These are phyloP conservation scores for Ceratocystiopsis sp. DNA, from an alignment of 2,329 filamentous ascomycete species.

Conservation along the genomic window DNA sequence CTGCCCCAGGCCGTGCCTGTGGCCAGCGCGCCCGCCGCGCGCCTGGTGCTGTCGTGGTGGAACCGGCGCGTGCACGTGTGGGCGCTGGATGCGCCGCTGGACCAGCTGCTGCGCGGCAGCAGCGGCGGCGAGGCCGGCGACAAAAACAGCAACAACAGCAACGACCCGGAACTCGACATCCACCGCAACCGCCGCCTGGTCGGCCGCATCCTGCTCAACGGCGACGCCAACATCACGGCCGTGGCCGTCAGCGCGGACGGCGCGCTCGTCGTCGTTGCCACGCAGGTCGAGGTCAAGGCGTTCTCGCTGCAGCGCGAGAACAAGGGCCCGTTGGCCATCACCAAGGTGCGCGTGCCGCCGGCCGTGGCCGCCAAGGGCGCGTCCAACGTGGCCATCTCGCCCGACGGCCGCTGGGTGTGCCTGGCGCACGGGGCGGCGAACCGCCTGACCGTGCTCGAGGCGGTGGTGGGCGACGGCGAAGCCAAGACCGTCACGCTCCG, in stretches of 20 bases:
- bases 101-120: constrained; percentile 25
- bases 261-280: constrained; percentile 58
- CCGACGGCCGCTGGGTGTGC: constrained; percentile 52
- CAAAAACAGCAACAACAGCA: constrained; percentile 12
- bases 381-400: constrained; percentile 50
- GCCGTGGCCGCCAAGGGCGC: constrained; percentile 45
- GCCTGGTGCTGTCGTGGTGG: constrained; percentile 84
- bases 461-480: constrained; percentile 17
- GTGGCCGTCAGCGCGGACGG: constrained; percentile 51
- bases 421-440: constrained; percentile 16
- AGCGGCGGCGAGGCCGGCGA: constrained; percentile 21
- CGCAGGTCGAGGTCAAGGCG: constrained; percentile 55
- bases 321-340: constrained; percentile 38
- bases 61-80: constrained; percentile 75
- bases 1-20: constrained; percentile 66
- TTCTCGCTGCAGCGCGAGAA: constrained; percentile 38
- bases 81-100: constrained; percentile 34
- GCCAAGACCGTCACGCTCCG: constrained; percentile 5
- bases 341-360: constrained; percentile 48
- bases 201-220: constrained; percentile 49
- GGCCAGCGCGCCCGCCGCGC: constrained; percentile 51
- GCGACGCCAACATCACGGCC: constrained; percentile 70
- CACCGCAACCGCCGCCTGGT: constrained; percentile 46
- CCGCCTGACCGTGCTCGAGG: constrained; percentile 26
- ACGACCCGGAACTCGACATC: constrained; percentile 10